These are phyloP conservation scores for Capniomyces stellatus DNA, from an alignment of 371 early-diverging fungal genomes.

Conservation along the genomic window DNA sequence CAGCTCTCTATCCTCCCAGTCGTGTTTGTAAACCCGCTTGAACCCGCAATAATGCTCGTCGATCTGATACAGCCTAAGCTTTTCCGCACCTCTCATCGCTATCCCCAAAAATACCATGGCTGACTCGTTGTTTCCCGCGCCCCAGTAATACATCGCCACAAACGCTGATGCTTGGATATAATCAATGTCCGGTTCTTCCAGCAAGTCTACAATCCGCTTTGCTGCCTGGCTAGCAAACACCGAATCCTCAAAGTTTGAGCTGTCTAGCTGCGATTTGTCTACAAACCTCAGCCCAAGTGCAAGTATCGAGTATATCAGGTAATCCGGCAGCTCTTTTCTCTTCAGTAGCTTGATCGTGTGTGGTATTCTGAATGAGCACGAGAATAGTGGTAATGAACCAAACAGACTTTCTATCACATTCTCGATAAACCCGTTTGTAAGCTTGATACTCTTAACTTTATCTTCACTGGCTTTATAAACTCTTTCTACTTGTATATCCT, in stretches of 20 bases:
- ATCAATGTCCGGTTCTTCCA: slow-evolving; percentile 1
- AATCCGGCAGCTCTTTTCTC: slow-evolving; percentile 1
- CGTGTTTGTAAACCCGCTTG: not conserved
- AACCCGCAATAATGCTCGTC: slow-evolving; percentile 13
- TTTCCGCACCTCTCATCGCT: slow-evolving; percentile 11
- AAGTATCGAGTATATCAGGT: not conserved
- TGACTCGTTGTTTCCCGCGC: not conserved
- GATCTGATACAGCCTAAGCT: slow-evolving; percentile 19
- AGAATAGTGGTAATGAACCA: not conserved
- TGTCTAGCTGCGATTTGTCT: not conserved
- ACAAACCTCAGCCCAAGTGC: slow-evolving; percentile 1
- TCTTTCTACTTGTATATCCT: not conserved
- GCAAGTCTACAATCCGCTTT: not conserved
- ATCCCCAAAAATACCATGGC: slow-evolving; percentile 1
- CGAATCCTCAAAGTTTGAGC: not conserved
- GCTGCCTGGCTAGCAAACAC: not conserved
- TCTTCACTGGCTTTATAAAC: not conserved
- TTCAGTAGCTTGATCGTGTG: not conserved
- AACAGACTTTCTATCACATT: not conserved
- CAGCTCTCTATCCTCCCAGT: slow-evolving; percentile 1
- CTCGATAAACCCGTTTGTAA: slow-evolving; percentile 1
- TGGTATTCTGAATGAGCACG: not conserved
- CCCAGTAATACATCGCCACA: not conserved
- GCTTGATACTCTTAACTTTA: not conserved
- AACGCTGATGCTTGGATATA: not conserved